Conservation (phyloP, 2,329 filamentous ascomycete species). For the Colletotrichum nymphaeae region DNA sequence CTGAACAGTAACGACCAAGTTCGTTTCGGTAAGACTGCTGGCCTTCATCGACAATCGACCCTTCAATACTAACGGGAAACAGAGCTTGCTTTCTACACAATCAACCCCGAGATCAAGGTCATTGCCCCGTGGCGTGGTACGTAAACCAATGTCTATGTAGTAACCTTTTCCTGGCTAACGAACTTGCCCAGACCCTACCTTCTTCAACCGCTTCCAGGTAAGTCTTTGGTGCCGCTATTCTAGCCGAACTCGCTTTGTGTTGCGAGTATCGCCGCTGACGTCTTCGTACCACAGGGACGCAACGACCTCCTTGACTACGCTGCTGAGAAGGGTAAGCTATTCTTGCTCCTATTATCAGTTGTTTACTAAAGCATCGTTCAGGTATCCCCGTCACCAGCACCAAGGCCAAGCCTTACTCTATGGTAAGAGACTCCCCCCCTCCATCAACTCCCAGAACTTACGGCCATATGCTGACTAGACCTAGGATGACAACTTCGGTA, state of each 20-base stretch:
- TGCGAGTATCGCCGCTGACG: neutral
- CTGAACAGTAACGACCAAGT: conserved; percentile 46
- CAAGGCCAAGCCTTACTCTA: conserved; percentile 65
- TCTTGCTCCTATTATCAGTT: accelerated
- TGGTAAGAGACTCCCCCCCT: conserved; percentile 68
- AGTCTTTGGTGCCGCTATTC: conserved; percentile 30
- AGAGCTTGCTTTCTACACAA: conserved; percentile 49
- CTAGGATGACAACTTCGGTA: neutral
- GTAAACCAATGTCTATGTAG: neutral
- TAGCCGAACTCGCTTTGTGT: neutral
- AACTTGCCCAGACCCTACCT: conserved; percentile 69
- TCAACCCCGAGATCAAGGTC: conserved; percentile 63
- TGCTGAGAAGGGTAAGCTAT: conserved; percentile 56
- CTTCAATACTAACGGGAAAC: conserved; percentile 8
- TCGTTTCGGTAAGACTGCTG: conserved; percentile 43
- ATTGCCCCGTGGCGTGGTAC: conserved; percentile 71
- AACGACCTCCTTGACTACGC: conserved; percentile 81
- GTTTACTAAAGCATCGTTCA: neutral
- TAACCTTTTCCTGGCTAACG: neutral
- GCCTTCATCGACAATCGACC: neutral
- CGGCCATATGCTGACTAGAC: conserved; percentile 67
- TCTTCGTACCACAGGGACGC: conserved; percentile 60
- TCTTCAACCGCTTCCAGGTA: conserved; percentile 74
- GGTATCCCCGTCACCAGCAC: conserved; percentile 78
- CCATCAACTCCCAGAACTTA: conserved; percentile 40